A percentile compares a stretch with the other conserved stretches of the same genome.
Evolutionary conservation across 192 early-diverging fungal genomes (phyloP).

Genomic region (Gigaspora rosea): DNA sequence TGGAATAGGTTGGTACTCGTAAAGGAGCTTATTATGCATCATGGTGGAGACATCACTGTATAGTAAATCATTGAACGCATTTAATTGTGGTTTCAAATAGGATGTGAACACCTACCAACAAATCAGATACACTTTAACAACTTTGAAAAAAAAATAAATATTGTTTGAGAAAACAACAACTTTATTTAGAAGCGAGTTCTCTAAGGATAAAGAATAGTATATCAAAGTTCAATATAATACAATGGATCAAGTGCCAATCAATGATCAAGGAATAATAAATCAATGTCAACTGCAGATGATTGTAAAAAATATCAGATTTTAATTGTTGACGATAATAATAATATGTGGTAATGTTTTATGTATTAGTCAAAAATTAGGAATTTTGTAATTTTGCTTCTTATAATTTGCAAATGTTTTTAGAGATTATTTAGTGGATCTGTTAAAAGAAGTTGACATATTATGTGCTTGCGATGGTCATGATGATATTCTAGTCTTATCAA

Average conservation of each 20-base stretch:
- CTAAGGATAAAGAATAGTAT: conserved; percentile 33
- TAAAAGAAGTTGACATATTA: too few species aligned
- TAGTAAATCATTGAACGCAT: conserved; percentile 48
- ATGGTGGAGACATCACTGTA: conserved; percentile 52
- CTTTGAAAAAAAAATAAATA: too few species aligned
- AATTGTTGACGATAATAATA: conserved; percentile 48
- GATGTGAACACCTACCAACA: conserved; percentile 36
- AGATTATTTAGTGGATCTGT: too few species aligned
- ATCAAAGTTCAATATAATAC: too few species aligned
- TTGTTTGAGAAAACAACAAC: conserved; percentile 14
- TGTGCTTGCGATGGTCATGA: too few species aligned
- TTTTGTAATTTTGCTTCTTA: neutral
- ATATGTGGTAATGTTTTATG: conserved; percentile 35
- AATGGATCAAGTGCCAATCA: too few species aligned
- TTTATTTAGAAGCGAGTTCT: conserved; percentile 34
- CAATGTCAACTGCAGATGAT: too few species aligned
- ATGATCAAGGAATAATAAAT: too few species aligned
- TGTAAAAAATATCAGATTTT: conserved; percentile 24
- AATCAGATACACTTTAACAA: neutral
- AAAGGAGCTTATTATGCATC: conserved; percentile 47
- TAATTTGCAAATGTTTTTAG: neutral
- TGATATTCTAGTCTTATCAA: too few species aligned
- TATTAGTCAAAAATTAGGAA: neutral
- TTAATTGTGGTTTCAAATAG: conserved; percentile 53
- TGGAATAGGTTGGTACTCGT: conserved; percentile 56